Conservation (phyloP, 2,329 filamentous ascomycete species). For the Venturia asperata region DNA sequence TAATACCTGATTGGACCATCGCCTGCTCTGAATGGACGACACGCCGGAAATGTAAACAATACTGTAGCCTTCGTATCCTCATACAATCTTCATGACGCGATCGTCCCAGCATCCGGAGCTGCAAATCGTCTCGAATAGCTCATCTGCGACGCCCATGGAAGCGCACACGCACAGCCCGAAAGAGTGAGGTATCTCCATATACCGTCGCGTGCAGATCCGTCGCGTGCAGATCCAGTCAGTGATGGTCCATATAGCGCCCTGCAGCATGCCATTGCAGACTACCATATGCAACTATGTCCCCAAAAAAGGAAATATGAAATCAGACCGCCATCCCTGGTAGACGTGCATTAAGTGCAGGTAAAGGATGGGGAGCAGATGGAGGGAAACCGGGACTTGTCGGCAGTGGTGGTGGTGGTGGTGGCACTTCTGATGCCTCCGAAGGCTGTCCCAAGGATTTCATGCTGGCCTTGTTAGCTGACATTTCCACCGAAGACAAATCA, state of each 20-base stretch:
- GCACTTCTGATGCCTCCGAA: background rate
- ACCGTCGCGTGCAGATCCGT: too few relatives aligned
- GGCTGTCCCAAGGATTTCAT: constrained; percentile 5
- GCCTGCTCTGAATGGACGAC: too few relatives aligned
- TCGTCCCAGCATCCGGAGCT: too few relatives aligned
- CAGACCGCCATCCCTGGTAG: background rate
- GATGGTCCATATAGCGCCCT: background rate
- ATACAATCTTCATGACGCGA: too few relatives aligned
- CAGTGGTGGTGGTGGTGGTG: background rate
- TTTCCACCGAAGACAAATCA: background rate
- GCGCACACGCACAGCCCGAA: too few relatives aligned
- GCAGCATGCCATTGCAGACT: background rate
- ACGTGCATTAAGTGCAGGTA: background rate
- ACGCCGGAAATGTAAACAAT: too few relatives aligned
- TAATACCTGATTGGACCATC: too few relatives aligned
- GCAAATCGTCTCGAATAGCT: too few relatives aligned
- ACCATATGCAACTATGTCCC: background rate
- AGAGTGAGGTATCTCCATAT: too few relatives aligned
- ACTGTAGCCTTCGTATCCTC: too few relatives aligned
- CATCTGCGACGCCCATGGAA: too few relatives aligned
- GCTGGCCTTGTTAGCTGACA: constrained; percentile 3
- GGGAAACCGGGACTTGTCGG: background rate
- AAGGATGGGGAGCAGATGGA: background rate
- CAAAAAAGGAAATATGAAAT: background rate
- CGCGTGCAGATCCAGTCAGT: too few relatives aligned